Evolutionary conservation across 2,329 filamentous ascomycete genomes (phyloP), one percentile per base, ranked within the genome.

Genomic region (Beauveria sp.): DNA sequence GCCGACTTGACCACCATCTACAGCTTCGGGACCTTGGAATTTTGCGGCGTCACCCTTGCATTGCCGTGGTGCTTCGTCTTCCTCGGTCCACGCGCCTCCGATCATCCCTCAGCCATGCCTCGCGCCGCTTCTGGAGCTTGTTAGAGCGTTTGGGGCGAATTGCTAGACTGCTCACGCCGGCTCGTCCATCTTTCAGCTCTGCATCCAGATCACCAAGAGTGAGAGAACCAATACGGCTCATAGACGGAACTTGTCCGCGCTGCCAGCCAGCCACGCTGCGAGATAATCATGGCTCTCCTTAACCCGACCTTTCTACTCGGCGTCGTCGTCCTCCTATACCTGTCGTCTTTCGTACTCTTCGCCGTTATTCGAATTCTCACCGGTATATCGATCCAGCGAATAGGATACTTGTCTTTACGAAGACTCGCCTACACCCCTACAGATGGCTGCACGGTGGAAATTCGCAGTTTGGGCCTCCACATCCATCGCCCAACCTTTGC

Each of bases 401-500:
- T 99, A 68, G 95, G 95, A 65, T 96, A 96, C 74, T 87, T 96
- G 67, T 96, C 95, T 42, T 81, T 99, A 67, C 88, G 93, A 66
- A 89, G 93, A 67, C 88, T 99, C 65, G 89, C 92, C 62, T 98
- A 96, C 74, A 91, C 90, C 16, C 91, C 91, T 31, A 88, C 84
- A 74, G 91, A 96, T 83, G 95, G 95, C 68, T 79, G 96, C 70
- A 89, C 89, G 69, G 86, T 99, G 74, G 91, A 96, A 74, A 87
- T 99, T 62, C 87, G 95, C 56, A 91, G 93, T 56, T 81, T 99
- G 58, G 92, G 95, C 50, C 81, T 99, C 68, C 89, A 90, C 62
- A 76, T 98, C 65, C 95, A 99, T 76, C 87, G 93, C 5, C 95
- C 95, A 14, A 98, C 95, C 6, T 98, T 99, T 75, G 91, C 93